Percentiles rank a stretch among this genome's conserved stretches.
phyloP scores from a whole-genome alignment of 2,329 filamentous ascomycete species.

The Metarhizium guizhouense region DNA sequence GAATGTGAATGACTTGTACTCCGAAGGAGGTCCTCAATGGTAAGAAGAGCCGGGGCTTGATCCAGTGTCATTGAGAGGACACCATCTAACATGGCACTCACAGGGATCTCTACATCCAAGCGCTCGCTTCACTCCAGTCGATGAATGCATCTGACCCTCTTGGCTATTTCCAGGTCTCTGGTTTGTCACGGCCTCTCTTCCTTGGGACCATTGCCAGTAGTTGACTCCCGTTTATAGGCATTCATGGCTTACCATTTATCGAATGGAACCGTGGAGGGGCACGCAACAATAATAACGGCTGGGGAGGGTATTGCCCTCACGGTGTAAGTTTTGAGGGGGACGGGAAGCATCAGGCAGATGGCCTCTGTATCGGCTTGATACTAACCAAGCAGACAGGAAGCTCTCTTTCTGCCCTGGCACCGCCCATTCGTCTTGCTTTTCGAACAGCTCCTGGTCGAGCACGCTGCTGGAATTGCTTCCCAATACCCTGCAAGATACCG shows the following conservation, averaged over 20 bases:
- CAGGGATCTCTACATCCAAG: conserved; percentile 42
- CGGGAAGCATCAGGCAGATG: neutral
- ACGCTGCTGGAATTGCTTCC: conserved; percentile 36
- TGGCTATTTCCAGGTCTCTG: conserved; percentile 43
- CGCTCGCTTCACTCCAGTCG: conserved; percentile 33
- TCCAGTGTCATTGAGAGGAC: neutral
- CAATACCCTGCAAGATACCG: conserved; percentile 28
- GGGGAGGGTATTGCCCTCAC: conserved; percentile 38
- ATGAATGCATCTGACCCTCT: conserved; percentile 29
- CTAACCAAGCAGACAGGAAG: conserved; percentile 26
- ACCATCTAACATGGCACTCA: neutral
- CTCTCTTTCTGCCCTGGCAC: conserved; percentile 46
- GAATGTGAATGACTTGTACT: conserved; percentile 38
- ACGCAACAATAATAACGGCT: conserved; percentile 16
- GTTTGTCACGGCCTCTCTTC: conserved; percentile 17
- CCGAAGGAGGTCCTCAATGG: conserved; percentile 34
- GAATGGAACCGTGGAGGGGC: conserved; percentile 33
- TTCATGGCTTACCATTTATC: conserved; percentile 32
- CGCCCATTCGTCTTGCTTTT: conserved; percentile 44
- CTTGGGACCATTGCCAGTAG: neutral
- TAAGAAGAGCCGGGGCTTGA: conserved; percentile 14
- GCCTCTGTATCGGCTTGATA: neutral
- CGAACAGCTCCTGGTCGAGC: conserved; percentile 44
- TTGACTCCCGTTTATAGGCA: conserved; percentile 17
- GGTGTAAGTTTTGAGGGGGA: conserved; percentile 27